Base-by-base conservation (phyloP, 768 basidiomycete genomes). In the Pulveroboletus ravenelii region DNA sequence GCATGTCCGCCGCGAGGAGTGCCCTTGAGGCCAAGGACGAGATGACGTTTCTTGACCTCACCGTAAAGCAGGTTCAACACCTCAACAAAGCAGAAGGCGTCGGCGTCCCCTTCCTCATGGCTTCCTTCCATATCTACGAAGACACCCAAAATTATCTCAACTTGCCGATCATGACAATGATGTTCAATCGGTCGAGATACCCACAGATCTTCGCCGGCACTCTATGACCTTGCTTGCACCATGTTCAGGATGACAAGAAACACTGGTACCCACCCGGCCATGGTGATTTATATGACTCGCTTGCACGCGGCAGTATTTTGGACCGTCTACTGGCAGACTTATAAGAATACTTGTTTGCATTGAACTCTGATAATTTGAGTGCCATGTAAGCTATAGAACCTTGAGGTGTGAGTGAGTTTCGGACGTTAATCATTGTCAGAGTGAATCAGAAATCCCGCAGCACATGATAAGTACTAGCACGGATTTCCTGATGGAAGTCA, bases 81-180 rank as follows among this genome's bases (percentile, higher is more conserved):
- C 84, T 95, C 65, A 93, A 94, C 78, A 87, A 84, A 46, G 79
- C 82, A 43, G 75, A 81, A 65, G 81, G 81, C 56, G 86, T 90
- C 70, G 87, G 96, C 71, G 90, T 95, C 40, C 93, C 92, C n/a
- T 87, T 96, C 73, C 83, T 97, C 64, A 95, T 96, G 95, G 96
- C 93, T 65, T 95, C 92, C 49, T 97, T 98, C 80, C 95, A 95
- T 78, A 97, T 94, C 17, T 89, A 93, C 68, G 91, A 96, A 34
- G 93, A 97, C 78, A 92, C 94, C 72, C 92, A 96, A 71, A 96
- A 95, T 74, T 96, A 96, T 69, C 84, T 86, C 45, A 89, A 93
- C 74, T 93, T 94, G 74, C 90, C 93, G 65, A 81, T 96, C 64
- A 88, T 89, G 68, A 92, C 95, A 71, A 85, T 85, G 46, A 85